A percentile compares a stretch with the other conserved stretches of the same genome.
Conservation (phyloP, 805 yeast genomes). For the Myxozyma vanderwaltii region DNA sequence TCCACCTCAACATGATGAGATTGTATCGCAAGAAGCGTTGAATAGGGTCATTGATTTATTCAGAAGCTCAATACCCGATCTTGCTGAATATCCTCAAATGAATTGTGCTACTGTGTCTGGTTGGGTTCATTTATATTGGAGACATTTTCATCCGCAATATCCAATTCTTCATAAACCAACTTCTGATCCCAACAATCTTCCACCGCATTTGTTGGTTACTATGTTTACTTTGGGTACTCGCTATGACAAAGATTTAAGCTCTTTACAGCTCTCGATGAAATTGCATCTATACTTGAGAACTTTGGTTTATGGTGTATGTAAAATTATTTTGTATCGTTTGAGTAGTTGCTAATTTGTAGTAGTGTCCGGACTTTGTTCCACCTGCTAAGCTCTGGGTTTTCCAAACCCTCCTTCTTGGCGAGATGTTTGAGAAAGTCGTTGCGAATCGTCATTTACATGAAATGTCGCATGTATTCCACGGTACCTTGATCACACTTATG, state of each 20-base stretch:
- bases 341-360: conserved; percentile 23
- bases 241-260: conserved; percentile 29
- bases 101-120: conserved; percentile 21
- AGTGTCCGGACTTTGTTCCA: conserved; percentile 36
- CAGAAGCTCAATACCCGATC: conserved; percentile 11
- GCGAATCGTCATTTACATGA: conserved; percentile 39
- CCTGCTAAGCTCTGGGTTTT: conserved; percentile 36
- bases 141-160: conserved; percentile 43
- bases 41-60: conserved; percentile 12
- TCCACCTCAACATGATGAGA: conserved; percentile 18
- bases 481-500: conserved; percentile 38
- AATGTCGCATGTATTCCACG: conserved; percentile 41
- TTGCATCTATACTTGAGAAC: conserved; percentile 22
- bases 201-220: conserved; percentile 35
- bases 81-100: conserved; percentile 16
- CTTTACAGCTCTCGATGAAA: conserved; percentile 12
- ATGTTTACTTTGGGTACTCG: conserved; percentile 41
- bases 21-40: conserved; percentile 19
- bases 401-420: conserved; percentile 38
- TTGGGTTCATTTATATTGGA: conserved; percentile 44
- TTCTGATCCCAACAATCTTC: conserved; percentile 36
- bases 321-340: background rate
- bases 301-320: conserved; percentile 19
- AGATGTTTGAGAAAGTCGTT: conserved; percentile 37
- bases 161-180: conserved; percentile 49